phyloP scores from a whole-genome alignment of 768 basidiomycete genomes.

The Mrakia gelida region DNA sequence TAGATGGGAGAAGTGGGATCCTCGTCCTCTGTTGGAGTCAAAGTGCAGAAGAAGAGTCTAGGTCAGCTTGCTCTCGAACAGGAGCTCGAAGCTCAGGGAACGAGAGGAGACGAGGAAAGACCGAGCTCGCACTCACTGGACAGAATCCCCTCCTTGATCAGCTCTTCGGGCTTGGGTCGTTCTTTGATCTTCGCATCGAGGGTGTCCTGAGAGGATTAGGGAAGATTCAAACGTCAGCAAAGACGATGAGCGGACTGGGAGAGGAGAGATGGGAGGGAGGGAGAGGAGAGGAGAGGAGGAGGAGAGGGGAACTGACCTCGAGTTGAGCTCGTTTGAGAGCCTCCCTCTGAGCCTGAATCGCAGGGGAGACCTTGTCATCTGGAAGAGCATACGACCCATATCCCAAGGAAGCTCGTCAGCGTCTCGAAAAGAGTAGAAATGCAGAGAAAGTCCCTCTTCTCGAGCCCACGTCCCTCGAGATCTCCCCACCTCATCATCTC shows the following conservation, averaged over 20 bases:
- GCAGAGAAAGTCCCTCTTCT: not conserved
- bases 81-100: not conserved
- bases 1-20: constrained; percentile 28
- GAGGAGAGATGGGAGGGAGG: not conserved
- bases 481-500: too few relatives aligned
- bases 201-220: constrained; percentile 52
- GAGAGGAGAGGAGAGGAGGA: not conserved
- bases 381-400: not conserved
- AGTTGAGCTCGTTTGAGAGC: constrained; percentile 60
- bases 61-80: not conserved
- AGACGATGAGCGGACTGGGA: not conserved
- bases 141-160: constrained; percentile 64
- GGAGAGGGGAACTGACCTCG: constrained; percentile 49
- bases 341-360: constrained; percentile 58
- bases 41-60: not conserved
- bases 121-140: constrained; percentile 42
- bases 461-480: too few relatives aligned
- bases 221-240: not conserved
- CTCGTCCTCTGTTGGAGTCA: constrained; percentile 8
- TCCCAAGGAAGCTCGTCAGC: not conserved
- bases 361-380: constrained; percentile 64
- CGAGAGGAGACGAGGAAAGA: not conserved
- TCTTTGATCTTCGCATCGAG: constrained; percentile 59
- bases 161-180: constrained; percentile 59
- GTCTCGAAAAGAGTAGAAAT: not conserved